phyloP scores from a whole-genome alignment of 257 asterid genomes.

The Jacaranda mimosifolia region DNA sequence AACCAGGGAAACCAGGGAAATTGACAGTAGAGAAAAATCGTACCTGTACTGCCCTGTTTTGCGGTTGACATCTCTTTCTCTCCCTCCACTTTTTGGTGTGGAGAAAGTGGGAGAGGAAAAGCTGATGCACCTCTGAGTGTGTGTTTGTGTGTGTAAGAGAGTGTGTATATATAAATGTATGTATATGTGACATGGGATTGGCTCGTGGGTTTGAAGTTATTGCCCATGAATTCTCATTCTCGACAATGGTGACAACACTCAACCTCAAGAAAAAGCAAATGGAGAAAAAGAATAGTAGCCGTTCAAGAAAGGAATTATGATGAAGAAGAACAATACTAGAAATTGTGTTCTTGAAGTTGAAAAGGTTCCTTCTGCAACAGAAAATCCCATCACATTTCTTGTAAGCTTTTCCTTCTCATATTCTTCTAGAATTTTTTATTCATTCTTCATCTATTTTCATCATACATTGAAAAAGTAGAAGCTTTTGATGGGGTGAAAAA shows the following conservation, averaged over 20 bases:
- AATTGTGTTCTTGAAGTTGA: neutral
- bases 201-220: constrained; percentile 25
- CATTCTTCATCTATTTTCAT: constrained; percentile 34
- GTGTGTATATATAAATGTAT: neutral
- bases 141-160: constrained; percentile 18
- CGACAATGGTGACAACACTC: constrained; percentile 39
- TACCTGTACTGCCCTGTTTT: constrained; percentile 19
- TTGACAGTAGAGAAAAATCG: constrained; percentile 30
- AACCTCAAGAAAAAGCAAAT: constrained; percentile 18
- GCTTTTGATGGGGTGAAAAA: constrained; percentile 36
- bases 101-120: constrained; percentile 45
- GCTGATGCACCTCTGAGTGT: constrained; percentile 37
- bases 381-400: constrained; percentile 53
- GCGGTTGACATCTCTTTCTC: constrained; percentile 13
- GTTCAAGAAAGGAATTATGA: constrained; percentile 55
- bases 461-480: constrained; percentile 7
- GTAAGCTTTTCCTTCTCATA: constrained; percentile 57
- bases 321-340: constrained; percentile 3
- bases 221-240: constrained; percentile 35
- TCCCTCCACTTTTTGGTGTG: constrained; percentile 36
- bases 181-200: constrained; percentile 12
- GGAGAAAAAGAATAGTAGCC: neutral
- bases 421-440: constrained; percentile 23
- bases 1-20: constrained; percentile 32
- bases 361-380: constrained; percentile 51